Evolutionary conservation across 768 basidiomycete genomes (phyloP), one percentile per base, ranked within the genome.

Genomic region (Leccinum truebloodii): DNA sequence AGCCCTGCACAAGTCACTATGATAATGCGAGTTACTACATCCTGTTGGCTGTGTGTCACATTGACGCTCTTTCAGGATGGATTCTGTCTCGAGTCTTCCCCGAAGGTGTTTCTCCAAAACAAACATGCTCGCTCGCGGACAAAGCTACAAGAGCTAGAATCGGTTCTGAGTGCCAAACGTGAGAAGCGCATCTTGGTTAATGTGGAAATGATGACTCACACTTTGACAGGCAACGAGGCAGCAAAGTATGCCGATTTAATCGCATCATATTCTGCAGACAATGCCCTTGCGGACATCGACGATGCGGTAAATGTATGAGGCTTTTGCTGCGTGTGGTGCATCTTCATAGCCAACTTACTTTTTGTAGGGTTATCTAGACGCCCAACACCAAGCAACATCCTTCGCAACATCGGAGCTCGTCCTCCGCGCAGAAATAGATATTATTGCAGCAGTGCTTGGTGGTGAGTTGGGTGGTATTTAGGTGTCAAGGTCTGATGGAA

Each of bases 51-150:
- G 14, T 48, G 48, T 46, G 35, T 52, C 28, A 55, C 61, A 50
- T 32, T 53, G 10, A 59, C 52, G 32, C 58, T 44, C 18, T 61
- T 24, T 18, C 30, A 71, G 69, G 54, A 62, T 44, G 83, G 80
- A 6, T 82, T 92, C 73, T 86, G 77, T 67, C 72, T 87, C 13
- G 92, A 93, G 37, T 75, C 83, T 22, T 83, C 81, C 8, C 86
- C 92, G 1, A 93, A 90, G 72, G 79, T 91, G 2, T 85, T 90
- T 69, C 77, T 94, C 22, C 92, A 94, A 76, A 94, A 94, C 71
- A 89, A 87, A 63, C 80, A 93, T 26, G 75, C 76, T 54, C 81
- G 79, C 59, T 84, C 82, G 59, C 80, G 83, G 58, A 76, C 72
- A 35, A 92, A 89, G 75, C 69, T 90, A n/a, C 68, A 77, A 55